Conservation (phyloP, 805 yeast species). For the Kodamaea leandrae region DNA sequence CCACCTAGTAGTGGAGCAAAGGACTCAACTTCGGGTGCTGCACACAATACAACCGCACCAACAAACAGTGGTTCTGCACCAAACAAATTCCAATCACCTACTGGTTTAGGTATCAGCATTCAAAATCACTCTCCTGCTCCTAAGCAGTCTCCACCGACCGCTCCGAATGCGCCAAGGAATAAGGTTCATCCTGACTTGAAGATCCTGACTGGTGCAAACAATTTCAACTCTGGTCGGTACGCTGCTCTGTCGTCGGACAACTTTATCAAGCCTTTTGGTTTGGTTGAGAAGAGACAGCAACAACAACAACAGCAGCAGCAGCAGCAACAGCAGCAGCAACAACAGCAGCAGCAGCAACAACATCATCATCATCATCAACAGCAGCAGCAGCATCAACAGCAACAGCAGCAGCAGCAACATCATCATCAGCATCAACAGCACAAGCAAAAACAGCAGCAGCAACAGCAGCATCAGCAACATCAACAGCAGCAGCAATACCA, state of each 20-base stretch:
- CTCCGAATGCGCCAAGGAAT: slow-evolving; percentile 14
- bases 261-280: slow-evolving; percentile 21
- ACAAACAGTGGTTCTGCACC: slow-evolving; percentile 9
- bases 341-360: slow-evolving; percentile 9
- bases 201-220: slow-evolving; percentile 26
- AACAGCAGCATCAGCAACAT: neutral
- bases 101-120: slow-evolving; percentile 25
- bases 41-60: slow-evolving; percentile 3
- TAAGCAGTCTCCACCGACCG: slow-evolving; percentile 34
- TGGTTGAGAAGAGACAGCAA: slow-evolving; percentile 12
- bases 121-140: slow-evolving; percentile 21
- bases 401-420: slow-evolving; percentile 5
- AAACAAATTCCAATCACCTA: slow-evolving; percentile 15
- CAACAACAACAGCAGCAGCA: slow-evolving; percentile 11
- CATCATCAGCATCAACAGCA: slow-evolving; percentile 4
- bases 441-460: slow-evolving; percentile 2
- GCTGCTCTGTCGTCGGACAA: slow-evolving; percentile 4
- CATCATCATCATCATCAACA: too few species aligned
- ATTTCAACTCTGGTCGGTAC: slow-evolving; percentile 13
- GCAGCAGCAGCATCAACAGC: slow-evolving; percentile 8
- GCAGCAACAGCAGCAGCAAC: slow-evolving; percentile 8
- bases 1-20: slow-evolving; percentile 36
- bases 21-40: neutral
- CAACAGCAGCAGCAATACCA: neutral
- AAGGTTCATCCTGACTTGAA: slow-evolving; percentile 31